Evolutionary conservation across 805 yeast genomes (phyloP).

Genomic region (Yarrowia porcina): DNA sequence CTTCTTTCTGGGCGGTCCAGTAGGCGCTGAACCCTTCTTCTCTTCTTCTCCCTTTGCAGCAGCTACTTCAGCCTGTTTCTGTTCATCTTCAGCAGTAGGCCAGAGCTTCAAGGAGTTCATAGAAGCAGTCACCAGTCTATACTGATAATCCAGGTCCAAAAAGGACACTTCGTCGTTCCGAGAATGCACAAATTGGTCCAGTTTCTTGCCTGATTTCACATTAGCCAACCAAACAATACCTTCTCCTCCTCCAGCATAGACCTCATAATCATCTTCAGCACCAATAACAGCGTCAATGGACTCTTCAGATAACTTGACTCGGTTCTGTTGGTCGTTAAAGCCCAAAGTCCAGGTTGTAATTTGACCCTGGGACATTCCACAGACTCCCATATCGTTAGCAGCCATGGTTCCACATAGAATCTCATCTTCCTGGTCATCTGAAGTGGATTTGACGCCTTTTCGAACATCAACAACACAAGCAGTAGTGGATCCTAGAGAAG

Average conservation of each 20-base stretch:
- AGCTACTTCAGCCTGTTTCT: slow-evolving; percentile 26
- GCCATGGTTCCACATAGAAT: slow-evolving; percentile 68
- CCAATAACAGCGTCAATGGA: slow-evolving; percentile 32
- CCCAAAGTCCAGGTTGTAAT: slow-evolving; percentile 76
- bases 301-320: slow-evolving; percentile 57
- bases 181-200: slow-evolving; percentile 45
- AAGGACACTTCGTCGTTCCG: slow-evolving; percentile 57
- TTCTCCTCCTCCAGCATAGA: slow-evolving; percentile 33
- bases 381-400: slow-evolving; percentile 60
- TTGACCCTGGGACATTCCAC: slow-evolving; percentile 90
- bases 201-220: slow-evolving; percentile 57
- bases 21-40: not conserved
- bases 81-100: slow-evolving; percentile 39
- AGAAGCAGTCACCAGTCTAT: slow-evolving; percentile 76
- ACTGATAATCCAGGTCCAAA: slow-evolving; percentile 76
- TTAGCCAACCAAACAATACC: slow-evolving; percentile 63
- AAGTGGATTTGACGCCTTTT: slow-evolving; percentile 58
- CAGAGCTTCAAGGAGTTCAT: slow-evolving; percentile 80
- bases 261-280: slow-evolving; percentile 31
- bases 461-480: slow-evolving; percentile 75
- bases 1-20: slow-evolving; percentile 18
- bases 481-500: slow-evolving; percentile 79
- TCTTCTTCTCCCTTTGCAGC: not conserved
- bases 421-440: slow-evolving; percentile 94
- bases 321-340: slow-evolving; percentile 64